Conservation (phyloP, 192 early-diverging fungal species). For the Coemansia sp. region DNA sequence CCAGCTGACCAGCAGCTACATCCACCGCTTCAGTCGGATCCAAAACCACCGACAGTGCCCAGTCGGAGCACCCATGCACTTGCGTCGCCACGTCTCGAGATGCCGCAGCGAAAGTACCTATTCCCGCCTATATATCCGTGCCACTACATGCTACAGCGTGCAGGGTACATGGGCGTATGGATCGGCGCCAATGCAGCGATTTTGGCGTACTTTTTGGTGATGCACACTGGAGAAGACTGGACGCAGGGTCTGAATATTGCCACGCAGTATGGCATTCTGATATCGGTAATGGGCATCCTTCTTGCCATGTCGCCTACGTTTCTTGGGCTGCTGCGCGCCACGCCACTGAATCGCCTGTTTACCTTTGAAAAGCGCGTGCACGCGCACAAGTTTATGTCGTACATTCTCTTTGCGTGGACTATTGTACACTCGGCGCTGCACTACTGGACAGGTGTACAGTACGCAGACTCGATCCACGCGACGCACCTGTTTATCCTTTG, state of each 20-base stretch:
- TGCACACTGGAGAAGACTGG: slow-evolving; percentile 28
- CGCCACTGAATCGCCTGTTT: slow-evolving; percentile 60
- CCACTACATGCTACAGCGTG: slow-evolving; percentile 54
- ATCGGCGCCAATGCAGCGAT: slow-evolving; percentile 37
- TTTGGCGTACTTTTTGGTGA: slow-evolving; percentile 39
- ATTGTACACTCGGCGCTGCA: slow-evolving; percentile 62
- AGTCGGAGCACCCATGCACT: background rate
- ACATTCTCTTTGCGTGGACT: slow-evolving; percentile 65
- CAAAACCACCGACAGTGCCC: background rate
- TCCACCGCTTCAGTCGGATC: background rate
- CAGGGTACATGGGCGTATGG: slow-evolving; percentile 49
- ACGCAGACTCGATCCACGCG: slow-evolving; percentile 28
- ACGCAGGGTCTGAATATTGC: slow-evolving; percentile 47
- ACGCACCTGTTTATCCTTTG: slow-evolving; percentile 39
- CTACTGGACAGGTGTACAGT: slow-evolving; percentile 45
- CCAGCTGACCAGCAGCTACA: background rate
- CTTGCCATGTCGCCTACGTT: slow-evolving; percentile 74
- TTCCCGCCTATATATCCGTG: slow-evolving; percentile 53
- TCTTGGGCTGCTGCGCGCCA: slow-evolving; percentile 58
- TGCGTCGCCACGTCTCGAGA: slow-evolving; percentile 15
- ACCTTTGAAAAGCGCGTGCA: slow-evolving; percentile 73
- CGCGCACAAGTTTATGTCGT: slow-evolving; percentile 75
- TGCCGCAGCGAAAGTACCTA: slow-evolving; percentile 31
- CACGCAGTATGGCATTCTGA: slow-evolving; percentile 46
- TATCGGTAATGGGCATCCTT: slow-evolving; percentile 54